These are phyloP conservation scores for Austroboletus eburneus DNA, from an alignment of 768 basidiomycete genomes.

Conservation along the genomic window DNA sequence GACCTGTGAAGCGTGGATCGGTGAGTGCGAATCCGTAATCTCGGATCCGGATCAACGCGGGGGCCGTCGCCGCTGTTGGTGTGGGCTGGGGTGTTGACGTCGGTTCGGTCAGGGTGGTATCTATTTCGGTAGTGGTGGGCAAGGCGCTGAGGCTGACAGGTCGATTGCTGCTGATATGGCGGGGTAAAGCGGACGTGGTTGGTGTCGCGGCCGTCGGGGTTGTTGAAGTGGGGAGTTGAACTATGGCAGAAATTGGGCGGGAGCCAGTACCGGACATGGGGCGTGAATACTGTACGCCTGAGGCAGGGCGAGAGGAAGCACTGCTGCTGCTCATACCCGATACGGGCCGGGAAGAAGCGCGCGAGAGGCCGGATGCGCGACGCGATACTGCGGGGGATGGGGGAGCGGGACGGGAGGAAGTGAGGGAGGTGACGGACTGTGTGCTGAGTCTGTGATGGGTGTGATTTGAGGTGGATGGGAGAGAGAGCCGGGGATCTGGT, in stretches of 20 bases:
- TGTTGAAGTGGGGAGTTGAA: slow-evolving; percentile 1
- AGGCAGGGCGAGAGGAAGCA: slow-evolving; percentile 20
- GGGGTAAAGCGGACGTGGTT: background rate
- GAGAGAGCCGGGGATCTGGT: slow-evolving; percentile 4
- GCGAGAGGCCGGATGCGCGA: slow-evolving; percentile 31
- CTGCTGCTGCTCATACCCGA: slow-evolving; percentile 15
- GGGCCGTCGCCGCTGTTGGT: background rate
- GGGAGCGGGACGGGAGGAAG: slow-evolving; percentile 55
- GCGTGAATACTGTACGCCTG: slow-evolving; percentile 3
- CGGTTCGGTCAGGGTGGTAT: background rate
- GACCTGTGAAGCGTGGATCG: slow-evolving; percentile 43
- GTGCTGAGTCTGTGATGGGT: slow-evolving; percentile 17
- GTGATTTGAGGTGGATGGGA: slow-evolving; percentile 2
- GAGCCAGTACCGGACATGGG: slow-evolving; percentile 5
- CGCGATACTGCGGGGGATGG: slow-evolving; percentile 54
- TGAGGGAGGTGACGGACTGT: slow-evolving; percentile 32
- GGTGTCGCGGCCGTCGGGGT: background rate
- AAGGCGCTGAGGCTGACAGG: too few relatives aligned
- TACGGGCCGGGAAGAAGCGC: slow-evolving; percentile 21
- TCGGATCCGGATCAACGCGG: slow-evolving; percentile 40
- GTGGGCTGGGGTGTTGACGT: background rate
- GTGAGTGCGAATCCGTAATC: slow-evolving; percentile 43
- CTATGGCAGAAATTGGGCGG: background rate
- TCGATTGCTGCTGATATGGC: background rate
- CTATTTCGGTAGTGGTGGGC: background rate